phyloP scores from a whole-genome alignment of 2,329 filamentous ascomycete species.

The Tolypocladium tundrense region DNA sequence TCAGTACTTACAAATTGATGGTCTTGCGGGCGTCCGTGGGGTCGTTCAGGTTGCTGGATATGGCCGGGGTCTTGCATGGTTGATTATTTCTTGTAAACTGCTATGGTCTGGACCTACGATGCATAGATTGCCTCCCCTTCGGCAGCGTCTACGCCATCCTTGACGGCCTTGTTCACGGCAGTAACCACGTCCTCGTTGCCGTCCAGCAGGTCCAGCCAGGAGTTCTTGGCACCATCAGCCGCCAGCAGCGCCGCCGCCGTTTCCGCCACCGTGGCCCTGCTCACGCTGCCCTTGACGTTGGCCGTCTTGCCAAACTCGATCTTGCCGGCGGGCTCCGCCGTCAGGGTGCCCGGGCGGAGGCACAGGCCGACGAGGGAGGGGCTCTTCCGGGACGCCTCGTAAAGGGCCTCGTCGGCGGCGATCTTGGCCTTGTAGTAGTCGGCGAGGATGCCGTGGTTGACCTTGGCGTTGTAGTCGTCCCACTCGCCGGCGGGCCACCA shows the following conservation, averaged over 20 bases:
- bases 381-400: conserved; percentile 33
- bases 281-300: conserved; percentile 28
- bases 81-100: rapidly evolving
- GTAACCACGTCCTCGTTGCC: conserved; percentile 37
- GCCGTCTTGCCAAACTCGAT: conserved; percentile 37
- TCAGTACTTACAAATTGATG: not conserved
- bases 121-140: conserved; percentile 38
- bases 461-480: conserved; percentile 31
- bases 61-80: not conserved
- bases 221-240: conserved; percentile 31
- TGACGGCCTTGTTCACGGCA: conserved; percentile 38
- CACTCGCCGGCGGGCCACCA: conserved; percentile 47
- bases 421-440: conserved; percentile 52
- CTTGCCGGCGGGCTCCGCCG: conserved; percentile 35
- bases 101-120: conserved; percentile 2
- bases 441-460: conserved; percentile 30
- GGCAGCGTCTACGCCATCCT: conserved; percentile 37
- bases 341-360: conserved; percentile 42
- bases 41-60: not conserved
- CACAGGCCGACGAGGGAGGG: conserved; percentile 36
- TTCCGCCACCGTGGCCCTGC: conserved; percentile 49
- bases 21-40: too few species aligned
- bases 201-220: conserved; percentile 46
- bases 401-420: conserved; percentile 47
- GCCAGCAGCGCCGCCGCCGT: conserved; percentile 47